These are phyloP conservation scores for Exophiala phaeomuriformis DNA, from an alignment of 2,329 filamentous ascomycete genomes.

Conservation along the genomic window DNA sequence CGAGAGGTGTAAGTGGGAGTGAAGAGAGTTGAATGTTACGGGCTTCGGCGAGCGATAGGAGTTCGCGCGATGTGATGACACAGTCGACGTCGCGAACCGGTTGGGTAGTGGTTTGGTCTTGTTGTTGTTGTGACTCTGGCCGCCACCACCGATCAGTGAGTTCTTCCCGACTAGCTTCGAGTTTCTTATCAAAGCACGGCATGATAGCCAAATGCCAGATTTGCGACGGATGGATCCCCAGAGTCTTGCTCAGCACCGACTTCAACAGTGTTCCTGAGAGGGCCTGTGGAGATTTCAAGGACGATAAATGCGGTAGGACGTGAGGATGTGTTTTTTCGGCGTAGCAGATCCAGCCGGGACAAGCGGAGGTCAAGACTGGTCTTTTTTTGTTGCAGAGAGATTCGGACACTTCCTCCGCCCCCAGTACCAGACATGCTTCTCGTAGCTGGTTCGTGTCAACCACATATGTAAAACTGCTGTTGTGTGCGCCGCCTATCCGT, in stretches of 20 bases:
- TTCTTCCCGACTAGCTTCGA: slow-evolving; percentile 89
- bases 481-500: slow-evolving; percentile 60
- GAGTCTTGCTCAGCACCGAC: slow-evolving; percentile 65
- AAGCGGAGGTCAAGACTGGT: slow-evolving; percentile 68
- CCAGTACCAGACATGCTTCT: slow-evolving; percentile 73
- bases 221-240: slow-evolving; percentile 65
- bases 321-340: slow-evolving; percentile 97
- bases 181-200: slow-evolving; percentile 99
- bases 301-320: slow-evolving; percentile 81
- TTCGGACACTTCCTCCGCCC: slow-evolving; percentile 61
- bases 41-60: slow-evolving; percentile 79
- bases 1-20: slow-evolving; percentile 55
- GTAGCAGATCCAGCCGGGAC: slow-evolving; percentile 97
- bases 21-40: slow-evolving; percentile 69
- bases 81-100: slow-evolving; percentile 85
- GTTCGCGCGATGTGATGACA: slow-evolving; percentile 92
- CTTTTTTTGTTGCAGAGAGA: slow-evolving; percentile 29
- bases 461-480: slow-evolving; percentile 79
- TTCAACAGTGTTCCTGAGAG: slow-evolving; percentile 85
- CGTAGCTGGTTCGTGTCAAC: slow-evolving; percentile 81
- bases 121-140: slow-evolving; percentile 30
- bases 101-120: slow-evolving; percentile 31
- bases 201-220: slow-evolving; percentile 96
- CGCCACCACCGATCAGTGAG: slow-evolving; percentile 76
- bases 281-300: slow-evolving; percentile 88